Base-by-base conservation (phyloP, 202 grass and related monocot species). In the Dendrocalamus latiflorus region DNA sequence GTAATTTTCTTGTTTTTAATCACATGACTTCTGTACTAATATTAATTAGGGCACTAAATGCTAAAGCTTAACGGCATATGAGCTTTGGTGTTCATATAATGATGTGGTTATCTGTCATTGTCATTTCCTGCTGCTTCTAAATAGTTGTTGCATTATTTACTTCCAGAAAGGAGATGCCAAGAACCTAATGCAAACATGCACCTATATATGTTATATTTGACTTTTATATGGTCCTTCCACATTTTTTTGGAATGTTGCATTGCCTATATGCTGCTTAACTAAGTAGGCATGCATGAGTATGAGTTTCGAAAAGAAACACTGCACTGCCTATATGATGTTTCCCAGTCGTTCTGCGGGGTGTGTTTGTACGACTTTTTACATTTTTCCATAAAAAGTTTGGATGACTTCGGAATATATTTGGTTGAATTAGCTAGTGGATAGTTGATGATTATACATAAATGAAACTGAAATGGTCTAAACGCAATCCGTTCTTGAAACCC, bases 61-160 rank as follows among this genome's bases (percentile, higher is more conserved):
- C 51, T 59, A 30, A 68, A 43, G 25, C 10, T 65, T 22, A 4
- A 38, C 54, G 79, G 48, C 62, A 42, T 78, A 51, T 78, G 17
- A 77, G 54, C 75, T 88, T 33, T 83, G 18, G 30, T 71, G 48
- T 64, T 76, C 10, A 26, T 67, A 72, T 75, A 74, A 33, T 20
- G 68, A 50, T 6, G 41, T 47, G 12, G 22, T 70, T 24, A 6
- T 68, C n/a, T 13, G 17, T 37, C 63, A 66, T 66, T 66, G 10
- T 20, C 34, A 38, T 65, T 20, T 38, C 34, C 34, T 34, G 34
- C 34, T n/a, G 17, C 62, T 39, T 38, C 34, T n/a, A 66, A 4
- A 1, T 6, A 51, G 48, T 51, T 50, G 48, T 17, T 17, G 16
- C 48, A 18, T 51, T 50, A 50, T 17, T 17, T 50, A 6, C 4